Evolutionary conservation across 371 early-diverging fungal genomes (phyloP).

Genomic region (Phascolomyces articulosus): DNA sequence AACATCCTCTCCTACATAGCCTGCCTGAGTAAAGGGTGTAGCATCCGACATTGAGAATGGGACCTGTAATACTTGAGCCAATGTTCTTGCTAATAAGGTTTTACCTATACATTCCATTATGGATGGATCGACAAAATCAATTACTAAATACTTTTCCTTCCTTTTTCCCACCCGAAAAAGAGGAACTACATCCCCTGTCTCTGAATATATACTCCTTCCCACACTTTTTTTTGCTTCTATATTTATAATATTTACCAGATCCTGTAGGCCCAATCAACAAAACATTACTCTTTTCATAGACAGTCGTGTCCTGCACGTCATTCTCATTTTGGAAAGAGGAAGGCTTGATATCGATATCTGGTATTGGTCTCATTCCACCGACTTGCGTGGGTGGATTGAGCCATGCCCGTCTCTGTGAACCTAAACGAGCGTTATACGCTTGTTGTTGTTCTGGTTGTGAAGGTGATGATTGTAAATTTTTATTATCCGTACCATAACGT

Average conservation of each 20-base stretch:
- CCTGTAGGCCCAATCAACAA: constrained; percentile 90
- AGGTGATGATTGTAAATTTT: not conserved
- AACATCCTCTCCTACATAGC: constrained; percentile 95
- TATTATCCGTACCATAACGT: constrained; percentile 21
- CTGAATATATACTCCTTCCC: too few relatives aligned
- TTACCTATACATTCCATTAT: constrained; percentile 50
- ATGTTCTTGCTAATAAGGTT: constrained; percentile 83
- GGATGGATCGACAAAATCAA: too few relatives aligned
- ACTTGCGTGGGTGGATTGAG: constrained; percentile 30
- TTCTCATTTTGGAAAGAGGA: constrained; percentile 5
- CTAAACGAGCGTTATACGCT: not conserved
- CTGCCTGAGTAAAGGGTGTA: constrained; percentile 92
- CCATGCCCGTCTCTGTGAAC: constrained; percentile 26
- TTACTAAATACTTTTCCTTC: not conserved
- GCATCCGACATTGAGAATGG: constrained; percentile 94
- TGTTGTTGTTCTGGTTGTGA: not conserved
- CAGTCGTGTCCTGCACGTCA: constrained; percentile 30
- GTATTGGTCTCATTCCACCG: constrained; percentile 7
- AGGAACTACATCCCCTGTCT: too few relatives aligned
- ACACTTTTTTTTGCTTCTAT: not conserved
- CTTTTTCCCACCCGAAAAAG: not conserved
- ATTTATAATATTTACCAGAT: constrained; percentile 44
- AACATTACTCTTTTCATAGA: constrained; percentile 90
- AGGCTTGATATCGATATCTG: constrained; percentile 17
- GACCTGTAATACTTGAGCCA: constrained; percentile 86